Conservation (phyloP, 352 stramenopile species). For the Globisporangium okanoganense region DNA sequence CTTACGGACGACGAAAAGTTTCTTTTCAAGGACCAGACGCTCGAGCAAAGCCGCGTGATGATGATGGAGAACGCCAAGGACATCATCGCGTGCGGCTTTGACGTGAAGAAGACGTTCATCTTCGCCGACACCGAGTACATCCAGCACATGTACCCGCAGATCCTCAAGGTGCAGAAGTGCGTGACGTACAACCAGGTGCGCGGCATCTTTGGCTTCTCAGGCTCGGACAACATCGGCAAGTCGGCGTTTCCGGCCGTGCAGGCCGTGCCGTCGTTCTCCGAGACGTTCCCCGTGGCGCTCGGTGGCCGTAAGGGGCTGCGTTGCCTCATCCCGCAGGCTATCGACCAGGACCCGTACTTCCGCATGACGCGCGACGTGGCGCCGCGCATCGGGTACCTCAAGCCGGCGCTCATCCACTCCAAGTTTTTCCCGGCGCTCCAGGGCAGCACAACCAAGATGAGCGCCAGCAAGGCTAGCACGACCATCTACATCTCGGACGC, state of each 20-base stretch:
- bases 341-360: conserved; percentile 99
- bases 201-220: conserved; percentile 99
- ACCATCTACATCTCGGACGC: conserved; percentile 99
- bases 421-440: conserved; percentile 99
- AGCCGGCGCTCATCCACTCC: conserved; percentile 98
- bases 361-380: conserved; percentile 99
- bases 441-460: conserved; percentile 98
- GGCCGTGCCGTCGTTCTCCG: conserved; percentile 96
- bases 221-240: conserved; percentile 98
- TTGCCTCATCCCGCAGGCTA: conserved; percentile 99
- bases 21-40: conserved; percentile 97
- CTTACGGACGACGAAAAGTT: conserved; percentile 99
- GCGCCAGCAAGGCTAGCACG: conserved; percentile 92
- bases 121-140: conserved; percentile 99
- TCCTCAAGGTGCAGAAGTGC: conserved; percentile 99
- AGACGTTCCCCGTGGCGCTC: conserved; percentile 94
- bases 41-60: conserved; percentile 89
- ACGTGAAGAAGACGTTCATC: conserved; percentile 98
- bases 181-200: conserved; percentile 97
- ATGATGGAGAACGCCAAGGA: conserved; percentile 99
- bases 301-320: conserved; percentile 85
- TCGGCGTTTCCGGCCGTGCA: conserved; percentile 98
- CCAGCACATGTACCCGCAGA: conserved; percentile 98
- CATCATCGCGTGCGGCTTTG: conserved; percentile 98
- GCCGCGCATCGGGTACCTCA: conserved; percentile 94